Base-by-base conservation (phyloP, 768 basidiomycete genomes). In the Kwoniella sp. region DNA sequence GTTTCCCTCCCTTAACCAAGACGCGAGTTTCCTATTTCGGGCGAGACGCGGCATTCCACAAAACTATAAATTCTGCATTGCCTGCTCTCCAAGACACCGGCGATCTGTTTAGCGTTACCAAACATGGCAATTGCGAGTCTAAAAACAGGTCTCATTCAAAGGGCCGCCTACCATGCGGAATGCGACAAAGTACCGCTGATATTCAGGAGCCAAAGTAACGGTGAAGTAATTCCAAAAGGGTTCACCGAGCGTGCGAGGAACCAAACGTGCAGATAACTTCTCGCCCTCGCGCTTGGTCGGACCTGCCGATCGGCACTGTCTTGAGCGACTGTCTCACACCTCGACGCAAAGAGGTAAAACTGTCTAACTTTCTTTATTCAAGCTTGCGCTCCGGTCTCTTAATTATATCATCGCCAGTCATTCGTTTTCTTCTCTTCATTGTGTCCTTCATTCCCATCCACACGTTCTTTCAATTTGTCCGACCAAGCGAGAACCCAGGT, bases 301-400 rank as follows among this genome's bases (percentile, higher is more conserved):
- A 51, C 61, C 61, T 56, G 61, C 40, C 61, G 61, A 63, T 63
- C 61, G 61, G 40, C 33, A 30, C 30, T 63, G 53, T 56, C 61
- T 61, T 17, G 37, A 44, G 40, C 40, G 40, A 44, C 17, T 44
- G 40, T 44, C 40, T 44, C 40, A 44, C 8, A 44, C 17, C 30
- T 54, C 53, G 60, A 54, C 61, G 61, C 53, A 63, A 63, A 63
- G 54, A 63, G 61, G 46, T 30, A 63, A 24, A 51, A 37, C 30
- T 44, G 25, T 61, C 47, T 48, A 63, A 63, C 61, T 55, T 63
- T 55, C 54, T 63, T 63, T 36, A 53, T 51, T 63, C 61, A 63
- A 63, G 53, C 61, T 59, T 59, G 58, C 57, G 26, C 29, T 44
- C 40, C 40, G 40, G 40, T 44, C 40, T 44, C 40, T 44, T 44